Conservation (phyloP, 2,329 filamentous ascomycete genomes). For the Fusarium nygamai region DNA sequence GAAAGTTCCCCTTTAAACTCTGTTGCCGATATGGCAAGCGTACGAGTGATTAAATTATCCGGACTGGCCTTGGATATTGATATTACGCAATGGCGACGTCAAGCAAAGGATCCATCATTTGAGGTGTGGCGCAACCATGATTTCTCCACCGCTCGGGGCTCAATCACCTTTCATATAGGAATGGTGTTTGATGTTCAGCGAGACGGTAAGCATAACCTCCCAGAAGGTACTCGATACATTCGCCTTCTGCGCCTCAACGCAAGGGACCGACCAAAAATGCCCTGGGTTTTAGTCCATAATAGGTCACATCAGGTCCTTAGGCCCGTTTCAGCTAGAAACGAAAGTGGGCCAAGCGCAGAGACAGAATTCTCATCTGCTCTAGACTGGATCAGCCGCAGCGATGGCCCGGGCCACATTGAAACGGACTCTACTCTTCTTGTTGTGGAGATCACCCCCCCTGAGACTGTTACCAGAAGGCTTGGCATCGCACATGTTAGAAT, state of each 20-base stretch:
- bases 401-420: not conserved
- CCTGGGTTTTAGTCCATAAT: not conserved
- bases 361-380: not conserved
- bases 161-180: not conserved
- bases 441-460: accelerated
- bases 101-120: not conserved
- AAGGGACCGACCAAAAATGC: not conserved
- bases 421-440: not conserved
- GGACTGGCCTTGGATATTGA: not conserved
- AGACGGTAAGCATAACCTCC: not conserved
- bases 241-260: not conserved
- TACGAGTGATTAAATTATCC: not conserved
- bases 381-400: not conserved
- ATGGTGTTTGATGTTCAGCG: not conserved
- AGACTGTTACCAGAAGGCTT: not conserved
- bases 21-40: not conserved
- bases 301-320: not conserved
- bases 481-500: not conserved
- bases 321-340: not conserved
- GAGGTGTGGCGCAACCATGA: not conserved
- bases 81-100: not conserved
- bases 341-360: not conserved
- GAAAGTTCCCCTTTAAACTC: not conserved
- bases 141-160: not conserved
- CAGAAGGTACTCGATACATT: not conserved